Evolutionary conservation across 1,139 yeast species (phyloP).

Genomic region (Hanseniaspora uvarum): DNA sequence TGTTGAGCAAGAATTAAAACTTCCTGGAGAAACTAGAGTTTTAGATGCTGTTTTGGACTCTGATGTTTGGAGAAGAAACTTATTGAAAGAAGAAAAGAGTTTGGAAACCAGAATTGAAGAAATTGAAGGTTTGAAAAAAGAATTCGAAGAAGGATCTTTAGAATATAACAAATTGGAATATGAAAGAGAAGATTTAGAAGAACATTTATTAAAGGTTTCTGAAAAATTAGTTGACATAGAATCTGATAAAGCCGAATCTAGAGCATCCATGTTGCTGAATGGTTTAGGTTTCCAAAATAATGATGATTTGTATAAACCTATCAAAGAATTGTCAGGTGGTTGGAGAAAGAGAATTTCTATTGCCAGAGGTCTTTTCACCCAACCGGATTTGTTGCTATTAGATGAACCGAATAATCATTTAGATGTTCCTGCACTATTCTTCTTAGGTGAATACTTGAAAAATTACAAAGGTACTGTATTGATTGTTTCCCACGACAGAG

Average conservation of each 20-base stretch:
- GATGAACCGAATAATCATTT: slow-evolving; percentile 99
- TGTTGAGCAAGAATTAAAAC: slow-evolving; percentile 87
- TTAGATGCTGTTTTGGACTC: slow-evolving; percentile 93
- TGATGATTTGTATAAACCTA: slow-evolving; percentile 71
- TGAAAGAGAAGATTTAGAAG: slow-evolving; percentile 77
- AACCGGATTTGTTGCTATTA: slow-evolving; percentile 80
- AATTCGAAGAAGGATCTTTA: slow-evolving; percentile 73
- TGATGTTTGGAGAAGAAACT: slow-evolving; percentile 95
- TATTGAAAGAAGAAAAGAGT: slow-evolving; percentile 63
- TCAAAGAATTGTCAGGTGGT: slow-evolving; percentile 96
- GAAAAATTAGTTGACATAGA: slow-evolving; percentile 86
- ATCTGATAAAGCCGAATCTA: slow-evolving; percentile 92
- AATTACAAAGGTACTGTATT: slow-evolving; percentile 83
- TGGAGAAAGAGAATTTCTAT: slow-evolving; percentile 99
- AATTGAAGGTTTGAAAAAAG: slow-evolving; percentile 56
- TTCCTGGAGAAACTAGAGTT: slow-evolving; percentile 86
- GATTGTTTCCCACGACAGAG: slow-evolving; percentile 95
- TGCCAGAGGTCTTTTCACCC: slow-evolving; percentile 94
- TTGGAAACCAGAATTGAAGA: slow-evolving; percentile 65
- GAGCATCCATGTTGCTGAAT: slow-evolving; percentile 87
- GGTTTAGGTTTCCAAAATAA: slow-evolving; percentile 82
- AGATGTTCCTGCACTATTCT: slow-evolving; percentile 98
- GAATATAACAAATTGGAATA: slow-evolving; percentile 75
- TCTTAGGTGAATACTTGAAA: slow-evolving; percentile 77
- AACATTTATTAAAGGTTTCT: slow-evolving; percentile 64